Evolutionary conservation across 2,329 filamentous ascomycete genomes (phyloP), one percentile per base, ranked within the genome.

Genomic region (Escovopsis sp.): DNA sequence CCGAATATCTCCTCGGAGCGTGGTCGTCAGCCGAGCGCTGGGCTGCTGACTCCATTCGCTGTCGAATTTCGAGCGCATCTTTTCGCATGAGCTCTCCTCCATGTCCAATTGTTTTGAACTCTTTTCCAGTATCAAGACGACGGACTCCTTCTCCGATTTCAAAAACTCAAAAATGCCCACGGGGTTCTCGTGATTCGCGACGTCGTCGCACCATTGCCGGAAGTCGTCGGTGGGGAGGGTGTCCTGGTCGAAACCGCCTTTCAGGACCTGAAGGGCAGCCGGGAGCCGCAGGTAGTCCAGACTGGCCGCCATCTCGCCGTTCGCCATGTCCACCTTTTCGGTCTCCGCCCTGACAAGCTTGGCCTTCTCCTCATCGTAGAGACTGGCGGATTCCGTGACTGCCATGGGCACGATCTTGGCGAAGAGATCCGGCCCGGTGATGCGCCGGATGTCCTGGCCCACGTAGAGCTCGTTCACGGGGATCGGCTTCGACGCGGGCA

Each of bases 281-380:
- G 91, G 91, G 11, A 98, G 69, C 54, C 93, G 85, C 34, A 98
- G 66, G 55, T 96, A 96, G 59, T 96, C 89, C 46, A 98, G 63
- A 52, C 88, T 94, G 12, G 91, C 86, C 3, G 84, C 89, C 84
- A 98, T 93, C 61, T 98, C 91, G 43, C 87, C 80, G 53, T 96
- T 93, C 12, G 91, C 89, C 32, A 82, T 80, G 53, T 96, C 89
- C 1, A 94, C 88, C 51, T 85, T 80, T 61, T 98, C 91, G 0
- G 86, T 87, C 63, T 98, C 93, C 3, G 89, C 89, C 44, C 91
- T 77, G 35, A 95, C 80, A 44, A 98, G 66, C 60, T 98, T 96
- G 11, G 91, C 91, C 64, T 98, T 98, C 60, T 98, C 91, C 62
- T 98, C 91, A 49, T 96, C 91, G 59, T 98, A 98, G 53, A 96